Evolutionary conservation across 768 basidiomycete genomes (phyloP).

Genomic region (Suillus discolor): DNA sequence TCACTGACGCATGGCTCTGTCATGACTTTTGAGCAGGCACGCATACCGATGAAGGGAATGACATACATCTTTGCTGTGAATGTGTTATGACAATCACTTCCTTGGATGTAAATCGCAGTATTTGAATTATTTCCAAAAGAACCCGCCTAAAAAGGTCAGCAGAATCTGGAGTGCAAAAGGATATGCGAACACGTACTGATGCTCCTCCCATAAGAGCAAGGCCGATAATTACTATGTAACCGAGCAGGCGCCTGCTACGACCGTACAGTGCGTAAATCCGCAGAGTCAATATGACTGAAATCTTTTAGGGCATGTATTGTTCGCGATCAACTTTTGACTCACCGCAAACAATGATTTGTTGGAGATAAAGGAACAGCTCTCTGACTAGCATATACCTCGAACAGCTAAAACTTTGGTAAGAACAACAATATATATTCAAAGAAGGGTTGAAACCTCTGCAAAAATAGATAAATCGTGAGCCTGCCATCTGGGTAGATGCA

Average conservation of each 20-base stretch:
- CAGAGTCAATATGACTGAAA: slow-evolving; percentile 44
- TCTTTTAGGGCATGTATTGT: neutral
- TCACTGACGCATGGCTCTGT: neutral
- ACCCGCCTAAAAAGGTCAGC: slow-evolving; percentile 40
- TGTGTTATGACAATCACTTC: slow-evolving; percentile 28
- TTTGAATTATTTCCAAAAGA: slow-evolving; percentile 41
- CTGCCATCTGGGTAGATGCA: neutral
- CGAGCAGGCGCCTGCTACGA: slow-evolving; percentile 39
- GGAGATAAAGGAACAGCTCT: slow-evolving; percentile 43
- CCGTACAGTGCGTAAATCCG: slow-evolving; percentile 55
- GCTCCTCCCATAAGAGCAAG: slow-evolving; percentile 33
- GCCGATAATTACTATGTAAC: slow-evolving; percentile 36
- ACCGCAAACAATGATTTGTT: slow-evolving; percentile 52
- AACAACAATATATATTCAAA: neutral
- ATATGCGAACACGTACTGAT: slow-evolving; percentile 35
- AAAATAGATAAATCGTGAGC: neutral
- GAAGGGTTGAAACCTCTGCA: slow-evolving; percentile 11
- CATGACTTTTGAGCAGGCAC: neutral
- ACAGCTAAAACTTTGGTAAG: slow-evolving; percentile 37
- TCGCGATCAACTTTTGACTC: slow-evolving; percentile 19
- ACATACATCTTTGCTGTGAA: slow-evolving; percentile 8
- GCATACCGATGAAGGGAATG: neutral
- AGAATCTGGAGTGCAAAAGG: neutral
- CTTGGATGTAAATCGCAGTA: slow-evolving; percentile 15
- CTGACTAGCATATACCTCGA: slow-evolving; percentile 39